Base-by-base conservation (phyloP, 495 filamentous ascomycete species). In the Penicillium egyptiacum region DNA sequence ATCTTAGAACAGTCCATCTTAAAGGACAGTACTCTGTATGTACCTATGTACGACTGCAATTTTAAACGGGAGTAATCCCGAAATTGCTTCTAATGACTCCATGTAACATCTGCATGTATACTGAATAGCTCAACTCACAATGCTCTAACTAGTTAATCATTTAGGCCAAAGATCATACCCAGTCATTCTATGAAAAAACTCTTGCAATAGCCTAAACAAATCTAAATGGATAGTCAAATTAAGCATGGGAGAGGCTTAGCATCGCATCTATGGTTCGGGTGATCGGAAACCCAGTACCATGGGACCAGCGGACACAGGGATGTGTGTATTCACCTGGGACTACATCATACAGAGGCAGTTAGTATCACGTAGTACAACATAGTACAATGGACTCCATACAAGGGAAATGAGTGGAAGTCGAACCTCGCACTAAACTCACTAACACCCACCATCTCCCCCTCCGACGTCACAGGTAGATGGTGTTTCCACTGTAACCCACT, bases 401-500 rank as follows among this genome's bases (percentile, higher is more conserved):
- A 37, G 14, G 16, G 3, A 37, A 37, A 37, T 16, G 14, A 8
- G 14, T 35, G 12, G 12, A 16, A 16, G 4, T 16, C 12, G 12
- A 9, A 19, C 20, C 30, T 31, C 0, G 12, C 17, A 16, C 37
- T 56, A 42, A 31, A 30, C 11, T 28, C 19, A 42, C 45, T 49
- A 47, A 40, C 10, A 44, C 51, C 19, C 30, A 54, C 52, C 39
- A 47, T 22, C 9, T 16, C 1, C 40, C 40, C 20, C 22, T 19
- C 37, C 61, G 50, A 63, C 61, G 61, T 63, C 61, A 63, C 57
- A 46, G 42, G 20, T 53, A 41, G 14, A 52, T 41, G 40, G 10
- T 30, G 45, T 26, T 39, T 56, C 62, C 59, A 65, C 59, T 40
- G 39, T 31, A 35, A 53, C 57, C 63, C 63, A 66, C 63, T 63